These are phyloP conservation scores for Agaricus sinodeliciosus DNA, from an alignment of 768 basidiomycete genomes.

Conservation along the genomic window DNA sequence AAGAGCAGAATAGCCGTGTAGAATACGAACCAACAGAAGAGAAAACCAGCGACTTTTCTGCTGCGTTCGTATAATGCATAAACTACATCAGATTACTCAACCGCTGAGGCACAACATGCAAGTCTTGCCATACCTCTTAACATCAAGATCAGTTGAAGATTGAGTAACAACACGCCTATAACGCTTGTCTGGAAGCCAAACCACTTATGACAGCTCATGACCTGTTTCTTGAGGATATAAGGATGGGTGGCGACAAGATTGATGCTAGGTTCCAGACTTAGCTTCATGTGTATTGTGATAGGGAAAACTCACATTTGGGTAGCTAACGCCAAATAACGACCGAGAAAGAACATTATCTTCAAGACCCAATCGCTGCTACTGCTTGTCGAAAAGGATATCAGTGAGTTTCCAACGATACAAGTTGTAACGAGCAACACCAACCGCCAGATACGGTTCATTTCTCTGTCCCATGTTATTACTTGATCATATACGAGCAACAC, in stretches of 20 bases:
- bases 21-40: not conserved
- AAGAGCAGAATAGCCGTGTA: not conserved
- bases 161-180: not conserved
- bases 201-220: not conserved
- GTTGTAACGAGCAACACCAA: not conserved
- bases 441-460: slow-evolving; percentile 2
- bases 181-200: not conserved
- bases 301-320: not conserved
- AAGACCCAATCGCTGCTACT: not conserved
- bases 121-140: not conserved
- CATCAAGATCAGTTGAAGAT: slow-evolving; percentile 1
- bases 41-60: not conserved
- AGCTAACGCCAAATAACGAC: not conserved
- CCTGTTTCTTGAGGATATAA: not conserved
- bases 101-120: not conserved
- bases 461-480: not conserved
- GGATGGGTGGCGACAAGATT: not conserved
- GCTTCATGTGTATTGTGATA: not conserved
- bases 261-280: not conserved
- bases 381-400: no score
- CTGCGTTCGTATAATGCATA: not conserved
- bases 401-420: no score
- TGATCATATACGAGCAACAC: not conserved
- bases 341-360: not conserved
- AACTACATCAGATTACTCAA: not conserved